Conservation (phyloP, 768 basidiomycete species). For the Cystofilobasidium macerans region DNA sequence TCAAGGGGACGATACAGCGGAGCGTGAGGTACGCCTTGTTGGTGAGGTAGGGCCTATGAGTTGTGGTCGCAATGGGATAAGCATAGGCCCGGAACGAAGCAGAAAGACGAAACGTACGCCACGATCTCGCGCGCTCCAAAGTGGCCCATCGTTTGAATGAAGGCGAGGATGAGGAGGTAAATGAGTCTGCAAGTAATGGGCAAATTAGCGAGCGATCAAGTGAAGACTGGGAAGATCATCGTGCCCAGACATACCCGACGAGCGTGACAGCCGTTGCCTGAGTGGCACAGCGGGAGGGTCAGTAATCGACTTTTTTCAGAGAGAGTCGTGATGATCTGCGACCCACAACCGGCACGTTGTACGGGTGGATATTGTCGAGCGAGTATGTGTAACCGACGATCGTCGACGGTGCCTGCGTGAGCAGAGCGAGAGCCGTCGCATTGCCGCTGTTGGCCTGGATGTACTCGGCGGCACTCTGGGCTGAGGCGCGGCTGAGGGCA, state of each 20-base stretch:
- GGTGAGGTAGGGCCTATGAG: constrained; percentile 38
- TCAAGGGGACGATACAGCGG: constrained; percentile 37
- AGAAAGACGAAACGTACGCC: not conserved
- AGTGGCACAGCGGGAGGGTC: no score
- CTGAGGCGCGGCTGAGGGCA: constrained; percentile 16
- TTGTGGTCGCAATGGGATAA: not conserved
- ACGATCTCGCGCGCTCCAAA: constrained; percentile 6
- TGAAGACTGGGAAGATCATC: constrained; percentile 28
- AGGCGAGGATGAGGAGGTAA: constrained; percentile 33
- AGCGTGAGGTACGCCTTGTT: constrained; percentile 38
- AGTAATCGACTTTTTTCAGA: no score
- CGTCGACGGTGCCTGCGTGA: constrained; percentile 42
- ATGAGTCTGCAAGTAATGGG: no score
- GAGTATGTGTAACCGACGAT: constrained; percentile 38
- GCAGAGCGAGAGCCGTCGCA: constrained; percentile 39
- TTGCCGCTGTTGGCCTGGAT: constrained; percentile 35
- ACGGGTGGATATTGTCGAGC: constrained; percentile 42
- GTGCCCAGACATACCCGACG: constrained; percentile 34
- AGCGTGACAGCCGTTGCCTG: constrained; percentile 43
- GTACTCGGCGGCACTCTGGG: not conserved
- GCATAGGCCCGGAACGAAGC: not conserved
- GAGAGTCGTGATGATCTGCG: no score
- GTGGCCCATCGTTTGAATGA: constrained; percentile 8
- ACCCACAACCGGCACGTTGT: constrained; percentile 28
- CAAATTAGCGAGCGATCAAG: constrained; percentile 22